Evolutionary conservation across 208 protist species (phyloP).

Genomic region (Wallacemonas sp.): DNA sequence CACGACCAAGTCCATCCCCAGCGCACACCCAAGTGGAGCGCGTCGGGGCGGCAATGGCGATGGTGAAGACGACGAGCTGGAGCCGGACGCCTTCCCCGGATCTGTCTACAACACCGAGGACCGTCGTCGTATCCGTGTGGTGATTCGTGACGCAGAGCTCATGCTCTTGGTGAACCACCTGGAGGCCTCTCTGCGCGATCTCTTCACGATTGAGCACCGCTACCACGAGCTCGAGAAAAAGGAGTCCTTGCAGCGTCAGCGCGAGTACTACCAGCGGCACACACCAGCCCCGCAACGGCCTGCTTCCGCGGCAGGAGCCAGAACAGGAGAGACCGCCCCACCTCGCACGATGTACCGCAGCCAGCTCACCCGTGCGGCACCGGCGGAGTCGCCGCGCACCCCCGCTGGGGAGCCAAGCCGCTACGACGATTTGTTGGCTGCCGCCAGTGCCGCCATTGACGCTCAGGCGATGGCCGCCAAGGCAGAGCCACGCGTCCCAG

Average conservation of each 20-base stretch:
- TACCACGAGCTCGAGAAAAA: constrained; percentile 25
- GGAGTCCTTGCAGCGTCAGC: constrained; percentile 26
- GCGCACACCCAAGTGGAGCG: not conserved
- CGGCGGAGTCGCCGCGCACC: not conserved
- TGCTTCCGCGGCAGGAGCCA: not conserved
- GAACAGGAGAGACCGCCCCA: not conserved
- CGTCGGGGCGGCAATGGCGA: constrained; percentile 1
- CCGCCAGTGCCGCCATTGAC: constrained; percentile 7
- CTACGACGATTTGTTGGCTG: constrained; percentile 2
- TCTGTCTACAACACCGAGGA: constrained; percentile 60
- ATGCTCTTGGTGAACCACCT: constrained; percentile 74
- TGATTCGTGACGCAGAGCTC: constrained; percentile 54
- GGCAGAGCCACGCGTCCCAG: no score
- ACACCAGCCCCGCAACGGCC: not conserved
- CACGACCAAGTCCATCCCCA: constrained; percentile 31
- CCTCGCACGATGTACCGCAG: constrained; percentile 17
- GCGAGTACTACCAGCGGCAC: constrained; percentile 10
- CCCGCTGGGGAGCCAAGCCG: not conserved
- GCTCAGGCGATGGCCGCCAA: not conserved
- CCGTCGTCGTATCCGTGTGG: constrained; percentile 37
- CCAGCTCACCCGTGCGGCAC: not conserved
- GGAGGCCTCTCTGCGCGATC: constrained; percentile 67
- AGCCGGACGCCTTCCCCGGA: constrained; percentile 20
- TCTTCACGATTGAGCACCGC: constrained; percentile 77
- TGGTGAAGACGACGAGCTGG: constrained; percentile 10